Evolutionary conservation across 2,329 filamentous ascomycete genomes (phyloP).

Genomic region (Coniochaeta sp.): DNA sequence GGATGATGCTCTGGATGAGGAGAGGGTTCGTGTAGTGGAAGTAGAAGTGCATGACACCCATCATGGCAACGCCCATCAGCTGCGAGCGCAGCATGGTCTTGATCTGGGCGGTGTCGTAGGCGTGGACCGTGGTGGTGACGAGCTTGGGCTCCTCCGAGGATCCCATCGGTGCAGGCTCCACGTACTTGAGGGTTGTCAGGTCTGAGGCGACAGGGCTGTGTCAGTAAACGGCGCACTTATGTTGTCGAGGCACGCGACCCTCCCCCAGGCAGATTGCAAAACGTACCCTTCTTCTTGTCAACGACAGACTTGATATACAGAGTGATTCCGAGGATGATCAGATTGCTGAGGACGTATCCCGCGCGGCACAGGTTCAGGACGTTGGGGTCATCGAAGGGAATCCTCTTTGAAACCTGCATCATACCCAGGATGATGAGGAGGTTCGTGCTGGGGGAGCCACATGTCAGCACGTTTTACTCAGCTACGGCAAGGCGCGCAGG

Average conservation of each 20-base stretch:
- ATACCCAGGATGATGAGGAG: constrained; percentile 91
- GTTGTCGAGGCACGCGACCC: background rate
- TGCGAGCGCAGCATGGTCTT: constrained; percentile 81
- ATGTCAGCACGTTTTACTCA: constrained; percentile 10
- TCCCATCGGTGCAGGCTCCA: constrained; percentile 90
- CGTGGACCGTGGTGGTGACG: constrained; percentile 91
- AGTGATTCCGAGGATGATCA: constrained; percentile 80
- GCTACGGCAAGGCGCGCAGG: background rate
- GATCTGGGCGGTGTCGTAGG: constrained; percentile 86
- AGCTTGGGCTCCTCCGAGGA: constrained; percentile 92
- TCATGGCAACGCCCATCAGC: constrained; percentile 95
- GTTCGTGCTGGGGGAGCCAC: constrained; percentile 65
- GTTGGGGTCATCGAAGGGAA: constrained; percentile 81
- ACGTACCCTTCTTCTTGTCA: constrained; percentile 93
- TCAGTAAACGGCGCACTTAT: background rate
- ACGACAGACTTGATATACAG: constrained; percentile 78
- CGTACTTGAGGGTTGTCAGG: constrained; percentile 95
- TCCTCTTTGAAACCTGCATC: constrained; percentile 96
- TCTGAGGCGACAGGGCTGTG: constrained; percentile 47
- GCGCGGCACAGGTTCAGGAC: constrained; percentile 50
- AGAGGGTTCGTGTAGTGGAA: constrained; percentile 99
- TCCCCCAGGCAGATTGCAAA: too few species aligned
- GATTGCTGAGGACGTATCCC: constrained; percentile 54
- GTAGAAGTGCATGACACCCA: constrained; percentile 97
- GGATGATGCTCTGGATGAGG: constrained; percentile 97